phyloP scores from a whole-genome alignment of 768 basidiomycete genomes.

The Candolleomyces aberdarensis region DNA sequence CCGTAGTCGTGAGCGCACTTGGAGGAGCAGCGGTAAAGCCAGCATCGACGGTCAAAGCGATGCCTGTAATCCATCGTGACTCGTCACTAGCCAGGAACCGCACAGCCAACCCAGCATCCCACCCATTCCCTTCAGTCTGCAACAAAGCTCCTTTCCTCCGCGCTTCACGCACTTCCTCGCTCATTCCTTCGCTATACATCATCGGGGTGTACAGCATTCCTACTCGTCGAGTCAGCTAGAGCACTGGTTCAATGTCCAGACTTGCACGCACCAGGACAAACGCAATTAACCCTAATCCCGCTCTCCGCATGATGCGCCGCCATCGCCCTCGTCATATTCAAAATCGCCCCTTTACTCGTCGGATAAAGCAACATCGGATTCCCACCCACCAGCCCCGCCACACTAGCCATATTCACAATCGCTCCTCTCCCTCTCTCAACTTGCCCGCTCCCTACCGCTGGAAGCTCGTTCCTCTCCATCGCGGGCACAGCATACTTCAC shows the following conservation, averaged over 20 bases:
- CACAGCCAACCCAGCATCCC: slow-evolving; percentile 38
- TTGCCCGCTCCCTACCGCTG: slow-evolving; percentile 12
- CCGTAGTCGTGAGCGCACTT: neutral
- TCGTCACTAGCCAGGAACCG: slow-evolving; percentile 40
- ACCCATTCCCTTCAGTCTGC: slow-evolving; percentile 41
- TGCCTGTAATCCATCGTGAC: slow-evolving; percentile 42
- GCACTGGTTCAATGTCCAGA: neutral
- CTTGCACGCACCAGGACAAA: slow-evolving; percentile 33
- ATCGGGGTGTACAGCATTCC: slow-evolving; percentile 42
- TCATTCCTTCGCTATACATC: slow-evolving; percentile 35
- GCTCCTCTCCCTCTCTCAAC: slow-evolving; percentile 28
- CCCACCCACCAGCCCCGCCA: slow-evolving; percentile 36
- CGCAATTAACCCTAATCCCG: slow-evolving; percentile 39
- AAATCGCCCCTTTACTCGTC: slow-evolving; percentile 39
- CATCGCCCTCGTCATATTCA: slow-evolving; percentile 46
- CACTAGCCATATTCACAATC: slow-evolving; percentile 41
- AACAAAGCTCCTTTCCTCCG: slow-evolving; percentile 34
- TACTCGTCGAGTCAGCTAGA: neutral
- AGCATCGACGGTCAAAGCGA: slow-evolving; percentile 38
- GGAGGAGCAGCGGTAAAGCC: slow-evolving; percentile 33
- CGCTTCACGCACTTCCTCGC: slow-evolving; percentile 32
- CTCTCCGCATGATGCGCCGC: slow-evolving; percentile 38
- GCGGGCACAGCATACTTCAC: slow-evolving; percentile 39
- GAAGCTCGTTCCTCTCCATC: slow-evolving; percentile 34
- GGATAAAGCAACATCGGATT: slow-evolving; percentile 39